Base-by-base conservation (phyloP, 371 early-diverging fungal genomes). In the Mycotypha africana region DNA sequence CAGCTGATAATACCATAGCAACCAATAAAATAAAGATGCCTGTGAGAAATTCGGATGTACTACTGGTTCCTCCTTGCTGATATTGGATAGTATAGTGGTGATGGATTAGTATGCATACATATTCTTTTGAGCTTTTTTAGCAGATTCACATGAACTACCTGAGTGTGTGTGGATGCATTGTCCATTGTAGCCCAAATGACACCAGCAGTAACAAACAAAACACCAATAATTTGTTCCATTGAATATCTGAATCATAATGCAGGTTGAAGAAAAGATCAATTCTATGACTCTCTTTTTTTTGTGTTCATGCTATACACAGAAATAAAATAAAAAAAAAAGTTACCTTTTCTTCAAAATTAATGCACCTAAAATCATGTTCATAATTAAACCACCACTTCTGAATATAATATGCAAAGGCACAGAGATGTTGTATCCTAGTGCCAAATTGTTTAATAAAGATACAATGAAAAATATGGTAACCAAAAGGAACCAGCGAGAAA, bases 351-450 rank as follows among this genome's bases (percentile, higher is more conserved):
- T 65, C 51, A 88, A 60, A 21, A 88, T 44, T 10, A 86, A n/a
- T 54, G 74, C 79, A 7, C 92, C 92, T 51, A 91, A 63, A 5
- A 81, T 55, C 93, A 94, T 91, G 54, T 86, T 91, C 23, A 89
- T 78, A 52, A 91, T 76, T 35, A 94, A 65, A 17, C 88, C 84
- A 23, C 86, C 88, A 7, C 88, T 86, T 37, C 92, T 73, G 51
- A 94, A 94, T 41, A 94, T 85, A 42, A 94, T 94, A 54, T 94
- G 95, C 39, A 94, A 56, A 4, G 92, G 92, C 32, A 94, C 79
- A 6, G 91, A 81, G 30, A 94, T 88, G 37, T 73, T 70, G 53
- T 79, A 92, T 4, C 84, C 89, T 9, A 93, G 67, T 0, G 92
- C 89, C 45, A 81, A 55, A 51, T 93, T 94, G 50, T 93, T 94